Evolutionary conservation across 2,329 filamentous ascomycete species (phyloP).

Genomic region (Aspergillus ibericus): DNA sequence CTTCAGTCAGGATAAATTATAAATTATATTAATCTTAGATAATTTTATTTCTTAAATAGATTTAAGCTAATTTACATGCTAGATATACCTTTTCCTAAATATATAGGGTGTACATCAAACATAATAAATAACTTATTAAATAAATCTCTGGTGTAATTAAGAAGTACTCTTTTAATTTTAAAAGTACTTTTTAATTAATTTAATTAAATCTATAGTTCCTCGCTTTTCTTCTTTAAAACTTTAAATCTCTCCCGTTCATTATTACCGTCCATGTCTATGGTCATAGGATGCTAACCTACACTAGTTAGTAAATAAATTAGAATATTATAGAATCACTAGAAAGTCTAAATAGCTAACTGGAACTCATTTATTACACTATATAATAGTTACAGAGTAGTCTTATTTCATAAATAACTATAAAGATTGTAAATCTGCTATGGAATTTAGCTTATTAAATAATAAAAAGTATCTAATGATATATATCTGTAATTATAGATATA

Average conservation of each 20-base stretch:
- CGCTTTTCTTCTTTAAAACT: not conserved
- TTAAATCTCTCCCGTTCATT: not conserved
- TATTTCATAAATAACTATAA: not conserved
- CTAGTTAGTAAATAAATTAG: not conserved
- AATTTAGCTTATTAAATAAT: not conserved
- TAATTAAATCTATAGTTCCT: no score
- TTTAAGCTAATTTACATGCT: not conserved
- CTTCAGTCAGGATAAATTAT: no score
- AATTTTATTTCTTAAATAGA: not conserved
- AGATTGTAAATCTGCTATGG: not conserved
- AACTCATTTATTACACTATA: no score
- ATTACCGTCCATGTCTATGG: not conserved
- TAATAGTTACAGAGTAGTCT: not conserved
- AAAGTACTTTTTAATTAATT: not conserved
- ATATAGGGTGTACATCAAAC: not conserved
- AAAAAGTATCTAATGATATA: not conserved
- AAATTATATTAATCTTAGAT: no score
- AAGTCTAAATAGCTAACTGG: no score
- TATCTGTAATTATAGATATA: not conserved
- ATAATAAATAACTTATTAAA: not conserved
- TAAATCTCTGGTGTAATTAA: not conserved
- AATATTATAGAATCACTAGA: not conserved
- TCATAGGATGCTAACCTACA: not conserved
- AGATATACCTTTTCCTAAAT: not conserved
- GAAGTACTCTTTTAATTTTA: not conserved